phyloP scores from a whole-genome alignment of 2,329 filamentous ascomycete species.

The Fusarium marasasianum region DNA sequence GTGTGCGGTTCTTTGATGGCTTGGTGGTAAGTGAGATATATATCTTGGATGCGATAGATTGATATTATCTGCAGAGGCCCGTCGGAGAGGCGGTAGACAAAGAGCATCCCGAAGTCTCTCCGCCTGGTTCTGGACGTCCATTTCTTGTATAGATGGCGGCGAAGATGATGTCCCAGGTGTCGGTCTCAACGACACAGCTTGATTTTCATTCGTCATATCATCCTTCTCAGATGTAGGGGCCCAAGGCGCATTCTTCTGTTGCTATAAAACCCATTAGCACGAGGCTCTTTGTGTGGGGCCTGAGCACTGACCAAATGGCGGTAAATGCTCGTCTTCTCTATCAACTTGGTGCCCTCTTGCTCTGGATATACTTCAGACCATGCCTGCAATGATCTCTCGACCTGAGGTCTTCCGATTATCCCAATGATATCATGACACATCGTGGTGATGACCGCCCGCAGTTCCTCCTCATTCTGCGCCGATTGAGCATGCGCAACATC shows the following conservation, averaged over 20 bases:
- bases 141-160: background rate
- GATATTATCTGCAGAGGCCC: background rate
- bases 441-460: background rate
- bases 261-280: background rate
- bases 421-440: background rate
- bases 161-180: background rate
- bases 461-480: background rate
- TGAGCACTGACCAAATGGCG: background rate
- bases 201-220: background rate
- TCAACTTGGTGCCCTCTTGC: background rate
- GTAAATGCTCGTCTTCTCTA: background rate
- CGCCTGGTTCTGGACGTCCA: background rate
- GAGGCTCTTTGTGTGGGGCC: no score
- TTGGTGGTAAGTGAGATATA: background rate
- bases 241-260: background rate
- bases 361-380: constrained; percentile 7
- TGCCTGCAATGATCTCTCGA: background rate
- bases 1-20: background rate
- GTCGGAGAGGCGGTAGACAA: background rate
- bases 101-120: background rate
- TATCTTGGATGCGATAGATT: background rate
- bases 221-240: background rate
- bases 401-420: background rate
- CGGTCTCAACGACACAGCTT: background rate
- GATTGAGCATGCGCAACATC: background rate